Conservation (phyloP, 345 rosid genomes). For the Stellera chamaejasme region DNA sequence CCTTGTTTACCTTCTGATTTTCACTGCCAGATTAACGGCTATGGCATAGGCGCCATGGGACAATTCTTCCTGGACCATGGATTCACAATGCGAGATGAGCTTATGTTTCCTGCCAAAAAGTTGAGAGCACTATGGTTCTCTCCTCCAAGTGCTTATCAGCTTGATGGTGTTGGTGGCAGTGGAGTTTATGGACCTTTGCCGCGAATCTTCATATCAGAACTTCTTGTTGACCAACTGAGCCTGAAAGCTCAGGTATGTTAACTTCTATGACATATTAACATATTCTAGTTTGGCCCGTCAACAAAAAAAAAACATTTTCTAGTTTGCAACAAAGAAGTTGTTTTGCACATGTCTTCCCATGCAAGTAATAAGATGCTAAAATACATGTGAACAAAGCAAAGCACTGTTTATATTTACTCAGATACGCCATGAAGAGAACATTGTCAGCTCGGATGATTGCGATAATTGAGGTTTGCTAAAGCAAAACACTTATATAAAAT, state of each 20-base stretch:
- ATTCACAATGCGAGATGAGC: constrained; percentile 61
- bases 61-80: constrained; percentile 78
- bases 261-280: not conserved
- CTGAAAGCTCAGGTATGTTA: constrained; percentile 59
- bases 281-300: not conserved
- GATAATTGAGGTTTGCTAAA: too few species aligned
- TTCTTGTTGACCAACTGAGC: constrained; percentile 74
- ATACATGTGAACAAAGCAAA: too few species aligned
- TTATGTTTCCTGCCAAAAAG: constrained; percentile 88
- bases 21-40: constrained; percentile 48
- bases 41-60: constrained; percentile 79
- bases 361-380: too few species aligned
- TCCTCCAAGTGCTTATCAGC: constrained; percentile 42
- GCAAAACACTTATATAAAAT: too few species aligned
- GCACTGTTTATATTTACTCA: too few species aligned
- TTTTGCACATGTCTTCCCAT: too few species aligned
- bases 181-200: constrained; percentile 78
- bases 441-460: too few species aligned
- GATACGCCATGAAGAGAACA: too few species aligned
- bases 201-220: constrained; percentile 85
- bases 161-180: constrained; percentile 26
- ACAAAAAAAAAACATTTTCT: too few species aligned
- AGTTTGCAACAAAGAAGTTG: too few species aligned
- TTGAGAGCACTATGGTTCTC: constrained; percentile 92
- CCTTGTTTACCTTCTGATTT: not conserved